phyloP scores from a whole-genome alignment of 495 filamentous ascomycete genomes.

The Thermochaetoides thermophila region DNA sequence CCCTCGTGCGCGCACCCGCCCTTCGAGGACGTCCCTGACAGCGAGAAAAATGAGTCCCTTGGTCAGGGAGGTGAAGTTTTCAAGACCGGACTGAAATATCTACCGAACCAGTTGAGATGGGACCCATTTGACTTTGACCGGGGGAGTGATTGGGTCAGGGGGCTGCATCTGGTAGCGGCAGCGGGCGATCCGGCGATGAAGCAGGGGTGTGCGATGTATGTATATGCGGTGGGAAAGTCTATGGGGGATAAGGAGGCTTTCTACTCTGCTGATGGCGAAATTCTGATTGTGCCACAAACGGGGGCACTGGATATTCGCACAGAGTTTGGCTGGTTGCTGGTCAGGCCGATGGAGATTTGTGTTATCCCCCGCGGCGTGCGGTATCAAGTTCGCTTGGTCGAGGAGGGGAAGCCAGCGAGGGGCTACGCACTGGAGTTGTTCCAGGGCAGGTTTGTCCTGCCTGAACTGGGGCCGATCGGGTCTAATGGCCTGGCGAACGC shows the following conservation, averaged over 20 bases:
- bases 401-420: constrained; percentile 40
- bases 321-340: constrained; percentile 66
- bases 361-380: constrained; percentile 76
- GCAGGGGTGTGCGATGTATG: constrained; percentile 62
- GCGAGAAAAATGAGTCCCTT: constrained; percentile 11
- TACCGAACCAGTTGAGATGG: constrained; percentile 86
- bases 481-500: constrained; percentile 77
- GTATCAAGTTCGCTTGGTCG: constrained; percentile 53
- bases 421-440: constrained; percentile 85
- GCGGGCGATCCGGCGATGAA: constrained; percentile 75
- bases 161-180: constrained; percentile 62
- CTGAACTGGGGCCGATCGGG: constrained; percentile 81
- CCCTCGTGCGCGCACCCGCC: constrained; percentile 69
- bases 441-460: constrained; percentile 69
- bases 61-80: constrained; percentile 5
- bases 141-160: constrained; percentile 63
- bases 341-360: constrained; percentile 78
- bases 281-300: constrained; percentile 73
- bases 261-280: constrained; percentile 83
- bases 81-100: constrained; percentile 44
- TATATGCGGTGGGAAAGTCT: constrained; percentile 67
- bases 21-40: constrained; percentile 37
- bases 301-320: constrained; percentile 76
- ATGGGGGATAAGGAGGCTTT: constrained; percentile 67
- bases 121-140: constrained; percentile 66